Conservation (phyloP, 192 early-diverging fungal species). For the Pecoramyces ruminantium region DNA sequence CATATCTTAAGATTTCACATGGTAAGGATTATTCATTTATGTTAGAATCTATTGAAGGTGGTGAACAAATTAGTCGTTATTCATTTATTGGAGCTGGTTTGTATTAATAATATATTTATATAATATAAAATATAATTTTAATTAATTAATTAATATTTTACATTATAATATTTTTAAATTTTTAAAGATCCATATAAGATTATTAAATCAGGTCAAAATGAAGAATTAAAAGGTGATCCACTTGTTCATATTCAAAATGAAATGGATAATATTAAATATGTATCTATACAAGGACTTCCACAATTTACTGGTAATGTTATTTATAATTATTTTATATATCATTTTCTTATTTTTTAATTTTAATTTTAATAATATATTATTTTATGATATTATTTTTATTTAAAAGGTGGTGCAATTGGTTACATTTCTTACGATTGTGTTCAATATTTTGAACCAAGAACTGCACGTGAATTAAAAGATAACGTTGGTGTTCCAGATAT, state of each 20-base stretch:
- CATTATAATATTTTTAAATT: no score
- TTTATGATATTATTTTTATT: background rate
- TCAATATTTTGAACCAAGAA: conserved; percentile 92
- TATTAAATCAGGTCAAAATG: conserved; percentile 51
- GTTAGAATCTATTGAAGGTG: conserved; percentile 83
- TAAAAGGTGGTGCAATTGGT: conserved; percentile 83
- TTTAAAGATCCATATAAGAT: conserved; percentile 84
- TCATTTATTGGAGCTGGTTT: conserved; percentile 83
- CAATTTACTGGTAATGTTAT: conserved; percentile 58
- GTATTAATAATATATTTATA: background rate
- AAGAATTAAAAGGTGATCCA: conserved; percentile 67
- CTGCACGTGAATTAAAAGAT: conserved; percentile 54
- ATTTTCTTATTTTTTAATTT: no score
- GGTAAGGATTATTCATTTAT: conserved; percentile 78
- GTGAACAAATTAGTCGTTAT: conserved; percentile 90
- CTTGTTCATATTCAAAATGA: conserved; percentile 71
- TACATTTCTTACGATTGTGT: conserved; percentile 96
- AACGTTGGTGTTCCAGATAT: conserved; percentile 81
- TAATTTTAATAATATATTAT: no score
- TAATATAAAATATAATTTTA: no score
- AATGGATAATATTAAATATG: conserved; percentile 54
- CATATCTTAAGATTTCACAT: conserved; percentile 77
- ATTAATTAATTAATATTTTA: no score
- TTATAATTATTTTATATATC: background rate
- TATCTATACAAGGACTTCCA: conserved; percentile 67